A percentile compares a stretch with the other conserved stretches of the same genome.
Evolutionary conservation across 1,284 basidiomycete genomes (phyloP).

Genomic region (Ganoderma lucidum): DNA sequence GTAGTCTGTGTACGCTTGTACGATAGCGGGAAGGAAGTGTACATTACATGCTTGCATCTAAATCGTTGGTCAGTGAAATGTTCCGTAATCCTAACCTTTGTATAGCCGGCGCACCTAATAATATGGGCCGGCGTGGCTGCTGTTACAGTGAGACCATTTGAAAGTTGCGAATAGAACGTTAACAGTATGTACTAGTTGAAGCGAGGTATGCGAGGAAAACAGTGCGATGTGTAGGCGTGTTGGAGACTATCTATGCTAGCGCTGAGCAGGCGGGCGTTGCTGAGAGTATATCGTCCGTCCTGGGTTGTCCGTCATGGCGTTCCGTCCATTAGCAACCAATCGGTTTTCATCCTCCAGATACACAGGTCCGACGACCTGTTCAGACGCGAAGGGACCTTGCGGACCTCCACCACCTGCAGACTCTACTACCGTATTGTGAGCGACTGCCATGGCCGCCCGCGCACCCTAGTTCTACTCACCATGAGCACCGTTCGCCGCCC

Average conservation of each 20-base stretch:
- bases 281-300: slow-evolving; percentile 45
- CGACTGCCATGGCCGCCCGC: neutral
- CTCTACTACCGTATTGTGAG: slow-evolving; percentile 8
- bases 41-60: slow-evolving; percentile 21
- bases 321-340: slow-evolving; percentile 30
- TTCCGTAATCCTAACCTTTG: neutral
- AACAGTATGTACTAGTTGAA: neutral
- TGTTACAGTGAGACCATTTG: neutral
- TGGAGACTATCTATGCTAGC: slow-evolving; percentile 5
- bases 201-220: neutral
- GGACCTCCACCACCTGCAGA: slow-evolving; percentile 7
- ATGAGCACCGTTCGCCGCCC: slow-evolving; percentile 21
- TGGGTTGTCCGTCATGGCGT: slow-evolving; percentile 36
- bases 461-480: slow-evolving; percentile 20
- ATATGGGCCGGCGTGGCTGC: neutral
- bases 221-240: neutral
- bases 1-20: slow-evolving; percentile 8
- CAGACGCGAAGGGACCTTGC: slow-evolving; percentile 23
- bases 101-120: neutral
- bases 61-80: neutral
- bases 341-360: slow-evolving; percentile 35
- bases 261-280: slow-evolving; percentile 21
- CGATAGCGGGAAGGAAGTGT: slow-evolving; percentile 19
- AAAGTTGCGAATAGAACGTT: no score
- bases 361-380: slow-evolving; percentile 35